A percentile compares a stretch with the other conserved stretches of the same genome.
phyloP scores from a whole-genome alignment of 1,284 basidiomycete species.

The Tylopilus orsonianus region DNA sequence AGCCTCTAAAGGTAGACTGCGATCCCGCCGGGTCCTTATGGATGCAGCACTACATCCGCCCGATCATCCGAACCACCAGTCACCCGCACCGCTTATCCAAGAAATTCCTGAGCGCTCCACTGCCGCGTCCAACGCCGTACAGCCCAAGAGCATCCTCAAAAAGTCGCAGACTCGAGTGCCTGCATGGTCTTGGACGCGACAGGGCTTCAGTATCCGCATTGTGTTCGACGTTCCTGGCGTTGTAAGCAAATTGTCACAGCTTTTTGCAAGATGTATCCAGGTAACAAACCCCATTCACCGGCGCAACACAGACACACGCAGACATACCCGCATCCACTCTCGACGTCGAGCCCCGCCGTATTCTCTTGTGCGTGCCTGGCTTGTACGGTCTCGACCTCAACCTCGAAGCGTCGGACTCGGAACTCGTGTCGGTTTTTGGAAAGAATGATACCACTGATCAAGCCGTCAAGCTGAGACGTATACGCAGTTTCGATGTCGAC shows the following conservation, averaged over 20 bases:
- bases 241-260: slow-evolving; percentile 37
- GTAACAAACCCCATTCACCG: slow-evolving; percentile 8
- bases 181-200: slow-evolving; percentile 51
- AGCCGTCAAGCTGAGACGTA: slow-evolving; percentile 51
- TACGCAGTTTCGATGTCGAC: slow-evolving; percentile 58
- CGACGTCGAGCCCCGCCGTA: slow-evolving; percentile 57
- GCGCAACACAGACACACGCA: slow-evolving; percentile 41
- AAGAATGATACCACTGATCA: slow-evolving; percentile 22
- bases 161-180: slow-evolving; percentile 25
- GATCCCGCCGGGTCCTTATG: slow-evolving; percentile 54
- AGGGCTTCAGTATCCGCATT: slow-evolving; percentile 43
- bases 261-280: slow-evolving; percentile 8
- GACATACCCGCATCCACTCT: slow-evolving; percentile 49
- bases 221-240: slow-evolving; percentile 52
- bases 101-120: slow-evolving; percentile 32
- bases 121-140: slow-evolving; percentile 6
- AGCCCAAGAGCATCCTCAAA: slow-evolving; percentile 45
- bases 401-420: slow-evolving; percentile 49
- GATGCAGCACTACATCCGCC: slow-evolving; percentile 44
- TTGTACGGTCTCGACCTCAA: slow-evolving; percentile 55
- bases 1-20: slow-evolving; percentile 61
- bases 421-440: slow-evolving; percentile 37
- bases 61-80: slow-evolving; percentile 25
- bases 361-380: slow-evolving; percentile 50
- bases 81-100: slow-evolving; percentile 42